Conservation (phyloP, 2,329 filamentous ascomycete genomes). For the Aspergillus pseudoviridinutans region DNA sequence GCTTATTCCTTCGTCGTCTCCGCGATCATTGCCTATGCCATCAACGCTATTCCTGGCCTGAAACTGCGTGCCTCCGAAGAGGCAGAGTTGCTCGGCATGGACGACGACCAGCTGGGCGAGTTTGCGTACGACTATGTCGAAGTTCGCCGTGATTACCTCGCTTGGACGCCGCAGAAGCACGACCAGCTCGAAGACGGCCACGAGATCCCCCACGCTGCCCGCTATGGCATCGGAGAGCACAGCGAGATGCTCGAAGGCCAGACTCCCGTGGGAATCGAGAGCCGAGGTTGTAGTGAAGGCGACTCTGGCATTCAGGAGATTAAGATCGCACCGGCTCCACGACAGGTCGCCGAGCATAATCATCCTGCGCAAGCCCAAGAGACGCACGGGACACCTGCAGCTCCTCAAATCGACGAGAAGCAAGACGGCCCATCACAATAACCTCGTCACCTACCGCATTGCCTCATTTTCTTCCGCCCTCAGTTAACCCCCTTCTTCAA, state of each 20-base stretch:
- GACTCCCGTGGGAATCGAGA: conserved; percentile 29
- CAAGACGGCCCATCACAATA: conserved; percentile 6
- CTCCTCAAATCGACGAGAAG: conserved; percentile 22
- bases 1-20: conserved; percentile 65
- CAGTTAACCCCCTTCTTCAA: conserved; percentile 8
- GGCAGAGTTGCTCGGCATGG: conserved; percentile 64
- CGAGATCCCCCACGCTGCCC: conserved; percentile 54
- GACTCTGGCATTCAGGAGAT: conserved; percentile 29
- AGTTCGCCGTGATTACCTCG: conserved; percentile 48
- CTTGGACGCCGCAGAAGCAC: conserved; percentile 46
- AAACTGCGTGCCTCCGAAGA: conserved; percentile 64
- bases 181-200: conserved; percentile 46
- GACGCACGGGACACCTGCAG: conserved; percentile 11
- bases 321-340: conserved; percentile 26
- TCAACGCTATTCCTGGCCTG: conserved; percentile 68
- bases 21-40: conserved; percentile 64
- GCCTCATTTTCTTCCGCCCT: neutral
- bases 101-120: conserved; percentile 50
- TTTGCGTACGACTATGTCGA: conserved; percentile 53
- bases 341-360: conserved; percentile 27
- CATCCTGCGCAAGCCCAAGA: conserved; percentile 10
- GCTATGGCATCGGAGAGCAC: conserved; percentile 59
- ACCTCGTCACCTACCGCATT: neutral
- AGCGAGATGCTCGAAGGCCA: conserved; percentile 60
- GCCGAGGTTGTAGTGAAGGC: conserved; percentile 27